These are phyloP conservation scores for Coemansia brasiliensis DNA, from an alignment of 192 early-diverging fungal genomes.

Conservation along the genomic window DNA sequence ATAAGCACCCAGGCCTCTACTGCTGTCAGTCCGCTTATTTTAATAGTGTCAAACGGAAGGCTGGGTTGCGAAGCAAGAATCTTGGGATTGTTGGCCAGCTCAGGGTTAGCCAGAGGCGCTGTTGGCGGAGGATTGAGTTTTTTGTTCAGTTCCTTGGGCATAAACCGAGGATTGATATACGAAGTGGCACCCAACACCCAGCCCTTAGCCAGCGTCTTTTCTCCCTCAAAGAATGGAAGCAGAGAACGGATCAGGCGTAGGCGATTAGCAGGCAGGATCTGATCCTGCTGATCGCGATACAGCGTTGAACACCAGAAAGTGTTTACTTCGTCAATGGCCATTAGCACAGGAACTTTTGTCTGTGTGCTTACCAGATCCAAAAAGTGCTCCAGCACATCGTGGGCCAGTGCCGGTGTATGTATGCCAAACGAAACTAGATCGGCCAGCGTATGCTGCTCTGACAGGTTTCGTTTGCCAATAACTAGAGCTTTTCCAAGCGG, in stretches of 20 bases:
- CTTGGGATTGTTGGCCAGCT: conserved; percentile 18
- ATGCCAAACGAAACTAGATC: conserved; percentile 36
- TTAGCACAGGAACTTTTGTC: conserved; percentile 38
- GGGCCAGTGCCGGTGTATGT: conserved; percentile 33
- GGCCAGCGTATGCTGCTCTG: conserved; percentile 20
- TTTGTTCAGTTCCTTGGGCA: conserved; percentile 29
- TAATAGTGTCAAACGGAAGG: conserved; percentile 24
- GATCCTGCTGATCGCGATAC: conserved; percentile 43
- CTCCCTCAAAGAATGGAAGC: conserved; percentile 44
- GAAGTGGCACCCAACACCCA: conserved; percentile 47
- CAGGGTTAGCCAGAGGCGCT: conserved; percentile 35
- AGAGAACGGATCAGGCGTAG: conserved; percentile 41
- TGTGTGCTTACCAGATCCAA: conserved; percentile 37
- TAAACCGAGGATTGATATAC: conserved; percentile 27
- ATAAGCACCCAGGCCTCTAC: conserved; percentile 43
- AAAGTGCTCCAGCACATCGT: conserved; percentile 36
- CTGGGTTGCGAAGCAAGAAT: neutral
- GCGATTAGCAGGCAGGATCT: conserved; percentile 24
- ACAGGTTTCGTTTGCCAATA: conserved; percentile 33
- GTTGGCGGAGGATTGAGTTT: conserved; percentile 26
- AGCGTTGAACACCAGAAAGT: conserved; percentile 37
- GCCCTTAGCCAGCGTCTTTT: conserved; percentile 18
- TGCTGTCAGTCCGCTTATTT: conserved; percentile 27
- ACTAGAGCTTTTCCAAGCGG: conserved; percentile 30
- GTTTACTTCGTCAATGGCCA: conserved; percentile 52